Evolutionary conservation across 768 basidiomycete genomes (phyloP).

Genomic region (Tubosaeta sp.): DNA sequence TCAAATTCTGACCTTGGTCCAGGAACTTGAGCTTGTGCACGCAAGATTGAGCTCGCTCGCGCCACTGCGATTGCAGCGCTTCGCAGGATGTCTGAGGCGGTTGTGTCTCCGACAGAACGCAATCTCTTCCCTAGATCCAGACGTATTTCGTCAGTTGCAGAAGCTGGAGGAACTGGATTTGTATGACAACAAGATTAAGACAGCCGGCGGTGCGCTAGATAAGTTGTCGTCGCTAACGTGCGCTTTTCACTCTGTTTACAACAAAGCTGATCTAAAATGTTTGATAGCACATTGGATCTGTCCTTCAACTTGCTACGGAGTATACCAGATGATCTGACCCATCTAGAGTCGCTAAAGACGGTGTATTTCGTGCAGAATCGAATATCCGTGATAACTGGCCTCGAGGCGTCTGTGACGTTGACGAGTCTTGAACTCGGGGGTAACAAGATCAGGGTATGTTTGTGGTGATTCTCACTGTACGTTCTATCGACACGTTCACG

Average conservation of each 20-base stretch:
- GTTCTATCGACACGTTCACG: constrained; percentile 1
- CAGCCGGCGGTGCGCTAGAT: constrained; percentile 62
- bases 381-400: constrained; percentile 72
- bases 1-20: background rate
- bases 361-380: constrained; percentile 97
- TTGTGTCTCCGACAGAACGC: constrained; percentile 87
- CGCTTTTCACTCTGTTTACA: constrained; percentile 16
- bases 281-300: constrained; percentile 72
- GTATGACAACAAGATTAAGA: constrained; percentile 93
- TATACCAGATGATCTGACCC: constrained; percentile 58
- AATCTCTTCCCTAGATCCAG: constrained; percentile 67
- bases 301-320: constrained; percentile 89
- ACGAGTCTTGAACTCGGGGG: constrained; percentile 90
- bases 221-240: constrained; percentile 54
- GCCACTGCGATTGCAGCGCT: constrained; percentile 68
- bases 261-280: background rate
- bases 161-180: constrained; percentile 87
- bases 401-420: constrained; percentile 55
- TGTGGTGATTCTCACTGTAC: background rate
- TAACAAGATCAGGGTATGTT: constrained; percentile 79
- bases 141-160: constrained; percentile 60
- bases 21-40: constrained; percentile 90
- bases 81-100: constrained; percentile 61
- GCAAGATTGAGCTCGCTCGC: constrained; percentile 66
- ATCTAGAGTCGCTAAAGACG: constrained; percentile 61